Evolutionary conservation across 2,329 filamentous ascomycete species (phyloP), one percentile per base, ranked within the genome.

Genomic region (Trichoderma endophyticum): DNA sequence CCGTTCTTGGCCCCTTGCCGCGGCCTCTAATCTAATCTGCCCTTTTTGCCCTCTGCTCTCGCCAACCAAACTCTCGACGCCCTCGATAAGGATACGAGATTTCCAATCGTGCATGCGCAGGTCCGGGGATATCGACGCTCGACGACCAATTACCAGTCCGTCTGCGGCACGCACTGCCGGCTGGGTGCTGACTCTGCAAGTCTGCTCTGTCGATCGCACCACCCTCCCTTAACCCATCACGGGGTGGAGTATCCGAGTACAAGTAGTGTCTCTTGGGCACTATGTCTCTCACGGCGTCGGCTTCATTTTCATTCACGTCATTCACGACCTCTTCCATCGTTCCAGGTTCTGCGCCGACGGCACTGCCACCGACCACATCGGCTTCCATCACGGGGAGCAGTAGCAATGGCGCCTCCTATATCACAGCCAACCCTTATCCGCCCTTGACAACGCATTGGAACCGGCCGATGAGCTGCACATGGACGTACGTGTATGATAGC

Each of bases 371-470:
- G n/a, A 67, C 73, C 18, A 72, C 73, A 6, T 67, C 72, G 8
- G 39, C 51, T 26, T 21, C 54, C 11, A 15, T 59, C 36, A 56
- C 69, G 26, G 51, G 72, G 32, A 67, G 71, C 36, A 67, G 70
- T n/a, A 67, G 75, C 36, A 68, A 73, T 43, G 69, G 68, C 24
- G 67, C 75, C 32, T 72, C 77, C 51, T 21, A 30, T 21, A 73
- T 73, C 21, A 62, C 72, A 12, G 73, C 71, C 32, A 73, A 74
- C 32, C 74, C 75, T 18, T 78, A 80, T 30, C 81, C 82, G 21
- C 80, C 81, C 28, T 80, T 83, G 78, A 82, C 80, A 34, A 82
- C 81, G 18, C 77, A 76, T 59, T 83, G 82, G 82, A 80, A 73
- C 34, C 79, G 73, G 7, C 82, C 82, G 12, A 70, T 73, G 51